Conservation (phyloP, 805 yeast species). For the Geotrichum ghanense region DNA sequence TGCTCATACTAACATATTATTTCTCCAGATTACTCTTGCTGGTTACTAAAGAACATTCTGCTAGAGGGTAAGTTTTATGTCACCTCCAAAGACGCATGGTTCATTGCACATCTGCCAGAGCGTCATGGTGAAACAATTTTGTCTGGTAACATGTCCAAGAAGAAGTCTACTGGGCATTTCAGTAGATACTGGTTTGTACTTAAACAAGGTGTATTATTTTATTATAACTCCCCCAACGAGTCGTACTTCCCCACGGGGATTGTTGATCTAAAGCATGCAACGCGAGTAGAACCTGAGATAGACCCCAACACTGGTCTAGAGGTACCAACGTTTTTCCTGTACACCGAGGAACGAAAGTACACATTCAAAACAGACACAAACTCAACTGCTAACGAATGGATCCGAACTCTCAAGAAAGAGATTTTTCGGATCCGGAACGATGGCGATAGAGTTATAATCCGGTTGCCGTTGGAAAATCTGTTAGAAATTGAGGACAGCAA, state of each 20-base stretch:
- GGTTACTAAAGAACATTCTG: constrained; percentile 74
- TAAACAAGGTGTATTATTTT: constrained; percentile 52
- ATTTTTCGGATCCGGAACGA: constrained; percentile 63
- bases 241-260: constrained; percentile 70
- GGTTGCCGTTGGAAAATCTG: constrained; percentile 62
- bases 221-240: constrained; percentile 63
- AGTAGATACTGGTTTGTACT: constrained; percentile 73
- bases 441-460: constrained; percentile 61
- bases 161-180: constrained; percentile 25
- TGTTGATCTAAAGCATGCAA: constrained; percentile 57
- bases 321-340: constrained; percentile 35
- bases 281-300: constrained; percentile 39
- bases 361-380: constrained; percentile 63
- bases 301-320: constrained; percentile 2
- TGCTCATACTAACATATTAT: background rate
- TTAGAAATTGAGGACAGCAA: constrained; percentile 46
- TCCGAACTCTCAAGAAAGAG: constrained; percentile 56
- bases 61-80: constrained; percentile 81
- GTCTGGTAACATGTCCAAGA: constrained; percentile 41
- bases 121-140: constrained; percentile 32
- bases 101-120: constrained; percentile 70
- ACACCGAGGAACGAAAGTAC: constrained; percentile 46
- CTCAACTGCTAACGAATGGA: constrained; percentile 73
- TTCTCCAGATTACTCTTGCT: constrained; percentile 45
- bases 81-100: constrained; percentile 52